A percentile compares a stretch with the other conserved stretches of the same genome.
phyloP scores from a whole-genome alignment of 768 basidiomycete genomes.

The Russula virescens region DNA sequence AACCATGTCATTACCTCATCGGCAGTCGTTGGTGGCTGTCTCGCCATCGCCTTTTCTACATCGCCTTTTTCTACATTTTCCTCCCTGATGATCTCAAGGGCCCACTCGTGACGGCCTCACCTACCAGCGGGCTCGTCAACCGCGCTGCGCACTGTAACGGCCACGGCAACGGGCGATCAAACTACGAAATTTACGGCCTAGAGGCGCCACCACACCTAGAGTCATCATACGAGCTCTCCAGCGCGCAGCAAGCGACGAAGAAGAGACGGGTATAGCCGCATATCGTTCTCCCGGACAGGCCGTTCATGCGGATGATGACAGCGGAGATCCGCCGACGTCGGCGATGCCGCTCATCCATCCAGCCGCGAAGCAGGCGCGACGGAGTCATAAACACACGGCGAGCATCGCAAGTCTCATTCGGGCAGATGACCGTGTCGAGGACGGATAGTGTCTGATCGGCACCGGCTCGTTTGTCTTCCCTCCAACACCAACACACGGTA shows the following conservation, averaged over 20 bases:
- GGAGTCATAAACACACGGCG: too few species aligned
- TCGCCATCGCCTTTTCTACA: constrained; percentile 86
- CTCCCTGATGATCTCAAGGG: too few species aligned
- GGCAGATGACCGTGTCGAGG: too few species aligned
- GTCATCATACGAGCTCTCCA: constrained; percentile 51
- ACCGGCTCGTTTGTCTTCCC: constrained; percentile 47
- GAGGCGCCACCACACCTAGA: constrained; percentile 49
- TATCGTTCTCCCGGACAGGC: constrained; percentile 63
- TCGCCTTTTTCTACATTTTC: constrained; percentile 69
- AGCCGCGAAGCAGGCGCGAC: too few species aligned
- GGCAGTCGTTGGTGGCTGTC: constrained; percentile 93
- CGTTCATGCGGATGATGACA: constrained; percentile 4
- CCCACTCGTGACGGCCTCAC: too few species aligned
- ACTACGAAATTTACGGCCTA: constrained; percentile 75
- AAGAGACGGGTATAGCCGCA: constrained; percentile 66
- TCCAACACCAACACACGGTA: constrained; percentile 36
- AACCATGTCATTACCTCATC: constrained; percentile 99
- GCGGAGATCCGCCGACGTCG: too few species aligned
- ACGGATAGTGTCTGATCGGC: constrained; percentile 74
- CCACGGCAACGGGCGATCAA: too few species aligned
- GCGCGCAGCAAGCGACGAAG: constrained; percentile 40
- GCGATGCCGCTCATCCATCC: too few species aligned
- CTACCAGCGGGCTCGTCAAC: too few species aligned
- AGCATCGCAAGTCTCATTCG: too few species aligned
- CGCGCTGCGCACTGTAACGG: too few species aligned